Percentiles rank a stretch among this genome's conserved stretches.
phyloP scores from a whole-genome alignment of 805 yeast genomes.

The Lipomyces yamadae region DNA sequence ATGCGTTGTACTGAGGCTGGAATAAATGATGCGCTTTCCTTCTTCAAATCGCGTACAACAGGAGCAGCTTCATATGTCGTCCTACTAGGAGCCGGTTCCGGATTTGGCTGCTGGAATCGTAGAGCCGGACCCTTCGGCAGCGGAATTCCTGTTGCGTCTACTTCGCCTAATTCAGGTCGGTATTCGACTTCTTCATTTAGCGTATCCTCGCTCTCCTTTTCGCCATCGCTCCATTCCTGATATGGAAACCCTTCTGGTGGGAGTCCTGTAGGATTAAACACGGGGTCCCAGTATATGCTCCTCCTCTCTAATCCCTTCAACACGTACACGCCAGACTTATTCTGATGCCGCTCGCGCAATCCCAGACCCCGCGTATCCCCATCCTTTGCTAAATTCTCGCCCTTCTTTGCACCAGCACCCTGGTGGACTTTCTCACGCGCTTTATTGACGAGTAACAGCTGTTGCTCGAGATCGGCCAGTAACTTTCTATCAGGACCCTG shows the following conservation, averaged over 20 bases:
- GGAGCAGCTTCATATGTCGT: constrained; percentile 41
- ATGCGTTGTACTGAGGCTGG: constrained; percentile 36
- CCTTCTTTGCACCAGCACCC: constrained; percentile 3
- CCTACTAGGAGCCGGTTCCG: constrained; percentile 6
- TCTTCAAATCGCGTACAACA: constrained; percentile 36
- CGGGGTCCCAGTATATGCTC: constrained; percentile 39
- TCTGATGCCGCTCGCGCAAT: constrained; percentile 24
- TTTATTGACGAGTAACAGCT: constrained; percentile 29
- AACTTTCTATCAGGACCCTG: constrained; percentile 30
- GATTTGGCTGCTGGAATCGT: constrained; percentile 13
- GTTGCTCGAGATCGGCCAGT: constrained; percentile 33
- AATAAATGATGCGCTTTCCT: constrained; percentile 38
- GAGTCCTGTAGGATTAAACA: constrained; percentile 37
- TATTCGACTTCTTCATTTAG: constrained; percentile 15
- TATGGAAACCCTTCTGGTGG: constrained; percentile 37
- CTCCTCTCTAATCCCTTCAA: constrained; percentile 34
- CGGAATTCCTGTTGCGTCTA: constrained; percentile 33
- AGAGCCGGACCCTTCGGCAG: constrained; percentile 37
- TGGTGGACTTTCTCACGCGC: constrained; percentile 24
- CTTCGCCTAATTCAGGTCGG: constrained; percentile 24
- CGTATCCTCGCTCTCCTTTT: constrained; percentile 16
- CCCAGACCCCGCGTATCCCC: constrained; percentile 8
- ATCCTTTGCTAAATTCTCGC: neutral
- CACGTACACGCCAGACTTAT: constrained; percentile 29
- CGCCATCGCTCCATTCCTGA: constrained; percentile 30